These are phyloP conservation scores for Phytophthora syringae DNA, from an alignment of 352 stramenopile genomes.

Conservation along the genomic window DNA sequence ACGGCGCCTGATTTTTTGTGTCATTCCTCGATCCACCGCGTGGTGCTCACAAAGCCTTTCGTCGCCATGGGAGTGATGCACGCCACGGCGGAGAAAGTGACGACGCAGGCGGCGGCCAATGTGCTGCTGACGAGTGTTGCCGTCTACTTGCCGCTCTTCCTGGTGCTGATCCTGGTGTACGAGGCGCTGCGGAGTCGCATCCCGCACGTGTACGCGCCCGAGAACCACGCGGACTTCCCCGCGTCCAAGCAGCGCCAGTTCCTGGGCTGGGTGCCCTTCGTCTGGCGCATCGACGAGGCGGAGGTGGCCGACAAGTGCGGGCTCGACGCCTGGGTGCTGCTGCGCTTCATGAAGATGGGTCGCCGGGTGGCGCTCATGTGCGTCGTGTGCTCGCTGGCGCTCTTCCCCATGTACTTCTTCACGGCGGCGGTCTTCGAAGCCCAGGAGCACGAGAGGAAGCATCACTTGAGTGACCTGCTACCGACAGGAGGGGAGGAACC, in stretches of 20 bases:
- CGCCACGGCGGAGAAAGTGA: conserved; percentile 29
- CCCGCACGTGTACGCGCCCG: conserved; percentile 52
- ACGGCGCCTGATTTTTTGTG: not conserved
- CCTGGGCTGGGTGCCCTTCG: conserved; percentile 66
- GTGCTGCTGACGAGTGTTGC: conserved; percentile 65
- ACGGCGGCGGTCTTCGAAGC: conserved; percentile 44
- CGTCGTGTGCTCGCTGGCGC: conserved; percentile 56
- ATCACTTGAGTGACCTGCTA: conserved; percentile 29
- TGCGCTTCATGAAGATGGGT: conserved; percentile 77
- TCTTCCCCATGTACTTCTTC: conserved; percentile 77
- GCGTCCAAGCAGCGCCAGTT: conserved; percentile 37
- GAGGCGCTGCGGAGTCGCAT: conserved; percentile 60
- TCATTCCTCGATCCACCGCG: conserved; percentile 19
- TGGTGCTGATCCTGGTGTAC: conserved; percentile 62
- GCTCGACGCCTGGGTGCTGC: conserved; percentile 75
- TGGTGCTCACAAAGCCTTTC: not conserved
- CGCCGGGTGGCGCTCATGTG: conserved; percentile 70
- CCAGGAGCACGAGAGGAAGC: conserved; percentile 36
- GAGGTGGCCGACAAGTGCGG: conserved; percentile 68
- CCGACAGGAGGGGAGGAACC: conserved; percentile 1
- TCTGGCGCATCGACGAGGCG: conserved; percentile 61
- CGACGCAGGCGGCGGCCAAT: conserved; percentile 44
- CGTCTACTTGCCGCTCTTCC: conserved; percentile 71
- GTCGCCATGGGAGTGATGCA: conserved; percentile 27
- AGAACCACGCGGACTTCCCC: conserved; percentile 54